Percentiles rank a stretch among this genome's conserved stretches.
These are phyloP conservation scores for Ceratobasidium sp. DNA, from an alignment of 1,284 basidiomycete genomes.

Conservation along the genomic window DNA sequence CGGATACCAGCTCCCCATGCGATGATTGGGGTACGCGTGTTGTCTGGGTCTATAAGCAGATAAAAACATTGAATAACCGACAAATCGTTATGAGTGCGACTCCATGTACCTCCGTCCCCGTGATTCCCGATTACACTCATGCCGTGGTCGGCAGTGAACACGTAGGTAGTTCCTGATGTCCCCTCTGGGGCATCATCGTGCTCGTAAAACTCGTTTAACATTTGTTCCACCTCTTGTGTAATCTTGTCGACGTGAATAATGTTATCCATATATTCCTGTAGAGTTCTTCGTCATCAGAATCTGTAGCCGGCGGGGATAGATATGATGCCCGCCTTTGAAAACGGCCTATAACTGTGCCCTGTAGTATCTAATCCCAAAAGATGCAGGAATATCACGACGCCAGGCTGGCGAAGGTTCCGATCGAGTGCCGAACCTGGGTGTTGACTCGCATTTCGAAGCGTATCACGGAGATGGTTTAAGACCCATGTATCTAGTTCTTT, in stretches of 20 bases:
- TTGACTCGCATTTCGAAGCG: conserved; percentile 69
- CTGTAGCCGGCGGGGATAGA: no score
- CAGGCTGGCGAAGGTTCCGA: conserved; percentile 59
- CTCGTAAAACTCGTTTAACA: conserved; percentile 70
- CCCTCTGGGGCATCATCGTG: conserved; percentile 56
- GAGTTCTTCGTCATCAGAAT: conserved; percentile 30
- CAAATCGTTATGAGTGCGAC: conserved; percentile 15
- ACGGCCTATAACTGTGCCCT: conserved; percentile 87
- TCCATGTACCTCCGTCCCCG: conserved; percentile 77
- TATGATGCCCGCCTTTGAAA: conserved; percentile 65
- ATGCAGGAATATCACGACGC: conserved; percentile 85
- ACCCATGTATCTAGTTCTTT: conserved; percentile 84
- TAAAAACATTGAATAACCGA: conserved; percentile 27
- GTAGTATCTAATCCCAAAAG: conserved; percentile 87
- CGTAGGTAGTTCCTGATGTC: conserved; percentile 63
- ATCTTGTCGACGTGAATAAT: conserved; percentile 83
- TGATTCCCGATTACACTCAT: conserved; percentile 92
- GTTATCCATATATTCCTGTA: conserved; percentile 86
- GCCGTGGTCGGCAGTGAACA: conserved; percentile 91
- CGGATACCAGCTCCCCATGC: conserved; percentile 83
- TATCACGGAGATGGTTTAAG: conserved; percentile 64
- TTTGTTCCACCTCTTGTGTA: conserved; percentile 69
- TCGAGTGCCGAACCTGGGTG: conserved; percentile 56
- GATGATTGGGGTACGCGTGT: conserved; percentile 85
- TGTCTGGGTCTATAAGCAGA: conserved; percentile 73